Evolutionary conservation across 345 rosid species (phyloP).

Genomic region (Citropsis articulata): DNA sequence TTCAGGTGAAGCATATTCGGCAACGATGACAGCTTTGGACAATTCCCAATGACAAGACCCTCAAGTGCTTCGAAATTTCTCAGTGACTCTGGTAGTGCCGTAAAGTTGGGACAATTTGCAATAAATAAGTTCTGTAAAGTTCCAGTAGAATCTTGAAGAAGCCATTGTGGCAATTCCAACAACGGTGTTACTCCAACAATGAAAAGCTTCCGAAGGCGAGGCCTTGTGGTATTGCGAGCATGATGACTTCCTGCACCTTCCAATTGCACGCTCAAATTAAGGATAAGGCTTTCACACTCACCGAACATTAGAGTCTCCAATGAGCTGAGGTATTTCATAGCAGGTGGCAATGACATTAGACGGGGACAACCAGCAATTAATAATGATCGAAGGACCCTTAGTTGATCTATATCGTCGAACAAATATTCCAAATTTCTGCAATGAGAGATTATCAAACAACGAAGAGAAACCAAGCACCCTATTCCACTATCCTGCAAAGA

Average conservation of each 20-base stretch:
- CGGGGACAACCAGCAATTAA: conserved; percentile 3
- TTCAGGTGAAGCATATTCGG: conserved; percentile 13
- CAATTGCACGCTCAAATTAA: neutral
- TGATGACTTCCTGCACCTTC: neutral
- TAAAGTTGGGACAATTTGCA: conserved; percentile 15
- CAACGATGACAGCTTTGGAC: conserved; percentile 12
- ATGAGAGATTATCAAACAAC: neutral
- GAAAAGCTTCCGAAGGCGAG: conserved; percentile 11
- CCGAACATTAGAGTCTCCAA: conserved; percentile 17
- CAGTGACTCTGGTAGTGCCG: conserved; percentile 15
- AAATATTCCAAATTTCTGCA: neutral
- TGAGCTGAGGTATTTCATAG: conserved; percentile 2
- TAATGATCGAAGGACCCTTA: conserved; percentile 17
- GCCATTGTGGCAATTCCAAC: conserved; percentile 26
- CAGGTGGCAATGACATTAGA: conserved; percentile 16
- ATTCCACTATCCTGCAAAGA: neutral
- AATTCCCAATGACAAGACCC: conserved; percentile 6
- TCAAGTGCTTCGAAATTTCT: conserved; percentile 10
- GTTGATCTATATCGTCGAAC: conserved; percentile 16
- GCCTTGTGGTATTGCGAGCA: neutral
- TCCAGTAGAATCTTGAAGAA: conserved; percentile 12
- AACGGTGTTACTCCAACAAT: conserved; percentile 14
- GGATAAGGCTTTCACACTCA: conserved; percentile 14
- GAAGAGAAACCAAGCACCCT: neutral
- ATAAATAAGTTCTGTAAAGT: conserved; percentile 4